Evolutionary conservation across 169 alveolate species (phyloP), one percentile per base, ranked within the genome.

Genomic region (Babesia microti): DNA sequence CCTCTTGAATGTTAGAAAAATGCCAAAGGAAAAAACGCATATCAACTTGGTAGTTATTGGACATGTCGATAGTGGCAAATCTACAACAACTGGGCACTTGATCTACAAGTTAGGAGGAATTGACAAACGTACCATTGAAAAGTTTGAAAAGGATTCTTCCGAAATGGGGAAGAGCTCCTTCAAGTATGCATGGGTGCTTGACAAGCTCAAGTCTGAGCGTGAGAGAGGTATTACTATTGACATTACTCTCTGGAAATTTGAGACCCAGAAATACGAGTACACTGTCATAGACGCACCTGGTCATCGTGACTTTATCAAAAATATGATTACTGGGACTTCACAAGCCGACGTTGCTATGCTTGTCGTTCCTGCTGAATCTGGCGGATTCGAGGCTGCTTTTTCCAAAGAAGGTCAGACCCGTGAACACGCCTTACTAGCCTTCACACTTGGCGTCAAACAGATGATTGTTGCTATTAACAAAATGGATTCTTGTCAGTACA

Each of bases 201-300:
- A 96, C 79, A 89, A 92, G 74, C 94, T 89, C 69, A 92, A 93
- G 81, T 97, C 93, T 45, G 99, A 93, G 79, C 84, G 98, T 70
- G 98, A 93, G 84, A 89, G 98, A 55, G 99, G 99, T 81, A 92
- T 94, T 68, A 94, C 99, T 59, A 93, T 96, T 57, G 98, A 93
- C 69, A 87, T 91, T 58, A 89, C 98, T 48, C 81, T 89, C 68
- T 86, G 96, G 97, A 88, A 94, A 84, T 90, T 94, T 90, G 96
- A 91, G 78, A 91, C 98, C 42, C 91, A 86, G 37, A 89, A 88
- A 70, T 87, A 82, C 76, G 87, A 87, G 87, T 94, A 83, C 94
- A 93, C 98, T 56, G 94, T 93, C 76, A 92, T 95, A 68, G 98
- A 95, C 83, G 98, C 98, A 54, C 99, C 99, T 37, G 99, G 99